Conservation (phyloP, 768 basidiomycete species). For the Clitopilus hobsonii region DNA sequence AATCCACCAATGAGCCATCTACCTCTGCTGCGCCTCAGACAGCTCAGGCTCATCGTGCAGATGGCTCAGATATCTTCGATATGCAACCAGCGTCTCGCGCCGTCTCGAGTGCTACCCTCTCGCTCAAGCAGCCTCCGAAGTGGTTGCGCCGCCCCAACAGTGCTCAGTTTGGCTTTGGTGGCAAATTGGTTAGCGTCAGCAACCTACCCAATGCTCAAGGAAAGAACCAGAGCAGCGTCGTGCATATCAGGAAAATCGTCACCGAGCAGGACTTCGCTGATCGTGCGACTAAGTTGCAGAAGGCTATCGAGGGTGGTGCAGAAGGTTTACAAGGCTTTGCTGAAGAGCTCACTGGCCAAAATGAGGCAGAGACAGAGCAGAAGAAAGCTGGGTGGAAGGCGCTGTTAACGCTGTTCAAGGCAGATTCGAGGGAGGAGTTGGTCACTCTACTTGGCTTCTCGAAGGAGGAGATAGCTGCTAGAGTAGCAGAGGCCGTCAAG, state of each 20-base stretch:
- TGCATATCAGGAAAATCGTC: slow-evolving; percentile 74
- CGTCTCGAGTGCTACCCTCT: slow-evolving; percentile 54
- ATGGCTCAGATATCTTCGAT: slow-evolving; percentile 79
- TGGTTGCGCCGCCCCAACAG: slow-evolving; percentile 88
- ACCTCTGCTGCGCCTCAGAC: slow-evolving; percentile 27
- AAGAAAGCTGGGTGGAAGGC: slow-evolving; percentile 77
- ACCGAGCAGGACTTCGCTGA: slow-evolving; percentile 75
- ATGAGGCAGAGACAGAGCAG: slow-evolving; percentile 10
- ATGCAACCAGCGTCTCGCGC: slow-evolving; percentile 47
- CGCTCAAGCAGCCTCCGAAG: slow-evolving; percentile 92
- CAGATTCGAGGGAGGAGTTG: slow-evolving; percentile 86
- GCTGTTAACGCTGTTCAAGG: slow-evolving; percentile 80
- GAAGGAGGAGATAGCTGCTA: slow-evolving; percentile 74
- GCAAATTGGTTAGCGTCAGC: slow-evolving; percentile 74
- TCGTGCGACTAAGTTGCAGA: slow-evolving; percentile 63
- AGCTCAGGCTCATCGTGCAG: slow-evolving; percentile 41
- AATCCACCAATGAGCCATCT: slow-evolving; percentile 68
- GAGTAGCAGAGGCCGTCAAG: slow-evolving; percentile 79
- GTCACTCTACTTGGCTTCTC: slow-evolving; percentile 90
- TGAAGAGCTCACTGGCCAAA: slow-evolving; percentile 45
- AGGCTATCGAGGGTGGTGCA: slow-evolving; percentile 46
- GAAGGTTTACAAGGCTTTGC: slow-evolving; percentile 62
- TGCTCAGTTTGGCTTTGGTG: slow-evolving; percentile 87
- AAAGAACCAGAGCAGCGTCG: slow-evolving; percentile 75
- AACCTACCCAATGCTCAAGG: slow-evolving; percentile 75